These are phyloP conservation scores for Leishmania tropica DNA, from an alignment of 208 protist species.

Conservation along the genomic window DNA sequence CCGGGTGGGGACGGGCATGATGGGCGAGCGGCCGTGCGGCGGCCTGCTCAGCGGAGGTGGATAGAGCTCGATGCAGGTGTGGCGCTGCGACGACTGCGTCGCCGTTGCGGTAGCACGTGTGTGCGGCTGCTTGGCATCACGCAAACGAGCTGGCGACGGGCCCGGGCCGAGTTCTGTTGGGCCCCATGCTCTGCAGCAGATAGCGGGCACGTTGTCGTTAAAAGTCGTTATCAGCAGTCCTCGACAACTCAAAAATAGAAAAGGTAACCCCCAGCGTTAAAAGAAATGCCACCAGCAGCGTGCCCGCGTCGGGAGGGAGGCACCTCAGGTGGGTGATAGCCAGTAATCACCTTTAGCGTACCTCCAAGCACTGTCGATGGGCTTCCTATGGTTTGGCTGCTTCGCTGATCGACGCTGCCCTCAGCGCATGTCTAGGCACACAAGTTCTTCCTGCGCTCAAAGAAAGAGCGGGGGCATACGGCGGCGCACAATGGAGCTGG, in stretches of 20 bases:
- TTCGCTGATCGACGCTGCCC: neutral
- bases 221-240: neutral
- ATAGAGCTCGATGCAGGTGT: neutral
- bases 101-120: neutral
- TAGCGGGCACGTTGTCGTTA: no score
- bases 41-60: neutral
- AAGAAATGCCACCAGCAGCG: no score
- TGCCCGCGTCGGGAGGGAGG: neutral
- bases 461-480: neutral
- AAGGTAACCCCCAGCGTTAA: no score
- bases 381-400: neutral
- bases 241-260: neutral
- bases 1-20: neutral
- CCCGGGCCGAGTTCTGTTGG: no score
- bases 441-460: neutral
- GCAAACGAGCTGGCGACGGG: no score
- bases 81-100: neutral
- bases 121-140: neutral
- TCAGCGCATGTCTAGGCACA: neutral
- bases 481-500: neutral
- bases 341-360: neutral
- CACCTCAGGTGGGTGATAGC: neutral
- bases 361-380: neutral
- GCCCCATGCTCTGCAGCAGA: no score
- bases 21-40: neutral